Percentiles rank a stretch among this genome's conserved stretches.
Conservation (phyloP, 2,329 filamentous ascomycete genomes). For the Stylonectria norvegica region DNA sequence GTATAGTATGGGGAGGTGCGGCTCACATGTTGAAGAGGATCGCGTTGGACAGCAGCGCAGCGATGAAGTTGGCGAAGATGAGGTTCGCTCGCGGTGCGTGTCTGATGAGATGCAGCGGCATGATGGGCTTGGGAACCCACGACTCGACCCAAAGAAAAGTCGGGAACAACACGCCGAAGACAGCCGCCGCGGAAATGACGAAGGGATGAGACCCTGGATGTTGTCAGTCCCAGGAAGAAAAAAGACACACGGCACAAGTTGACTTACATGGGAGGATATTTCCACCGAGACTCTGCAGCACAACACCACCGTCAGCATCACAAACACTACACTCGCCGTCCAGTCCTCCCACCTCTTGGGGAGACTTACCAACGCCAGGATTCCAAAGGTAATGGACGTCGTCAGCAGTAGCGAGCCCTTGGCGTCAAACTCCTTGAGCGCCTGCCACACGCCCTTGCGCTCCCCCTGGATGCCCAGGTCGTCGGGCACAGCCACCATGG, state of each 20-base stretch:
- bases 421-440: constrained; percentile 55
- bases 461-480: constrained; percentile 50
- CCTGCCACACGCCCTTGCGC: constrained; percentile 43
- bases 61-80: constrained; percentile 54
- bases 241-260: background rate
- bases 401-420: constrained; percentile 53
- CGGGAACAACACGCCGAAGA: constrained; percentile 48
- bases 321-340: background rate
- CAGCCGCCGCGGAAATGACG: constrained; percentile 48
- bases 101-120: constrained; percentile 54
- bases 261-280: constrained; percentile 56
- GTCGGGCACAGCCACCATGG: constrained; percentile 46
- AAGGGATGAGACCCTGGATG: constrained; percentile 54
- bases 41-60: constrained; percentile 50
- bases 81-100: constrained; percentile 53
- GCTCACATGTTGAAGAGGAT: constrained; percentile 57
- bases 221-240: constrained; percentile 6
- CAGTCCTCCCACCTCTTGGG: background rate
- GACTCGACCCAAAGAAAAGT: constrained; percentile 52
- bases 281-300: constrained; percentile 56
- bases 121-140: constrained; percentile 51
- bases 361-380: constrained; percentile 52
- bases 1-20: background rate
- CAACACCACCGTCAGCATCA: background rate
- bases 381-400: constrained; percentile 52